Conservation (phyloP, 345 rosid species). For the Iberis pinnata region DNA sequence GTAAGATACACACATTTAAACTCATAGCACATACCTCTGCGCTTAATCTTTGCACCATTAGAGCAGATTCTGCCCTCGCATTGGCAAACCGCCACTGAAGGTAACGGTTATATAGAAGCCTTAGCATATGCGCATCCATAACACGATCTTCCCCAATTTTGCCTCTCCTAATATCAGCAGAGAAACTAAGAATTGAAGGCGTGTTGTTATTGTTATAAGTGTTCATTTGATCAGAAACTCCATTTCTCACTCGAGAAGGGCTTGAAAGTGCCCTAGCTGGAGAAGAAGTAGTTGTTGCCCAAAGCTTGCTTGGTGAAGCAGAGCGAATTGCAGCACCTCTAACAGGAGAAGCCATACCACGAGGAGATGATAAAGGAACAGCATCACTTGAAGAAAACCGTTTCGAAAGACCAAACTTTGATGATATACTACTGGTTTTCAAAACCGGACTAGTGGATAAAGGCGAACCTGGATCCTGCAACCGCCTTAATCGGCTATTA, state of each 20-base stretch:
- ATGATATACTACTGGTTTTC: constrained; percentile 43
- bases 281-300: constrained; percentile 44
- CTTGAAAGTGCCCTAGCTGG: constrained; percentile 31
- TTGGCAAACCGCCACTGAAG: constrained; percentile 87
- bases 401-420: constrained; percentile 63
- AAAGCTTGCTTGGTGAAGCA: constrained; percentile 41
- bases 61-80: constrained; percentile 72
- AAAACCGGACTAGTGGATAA: constrained; percentile 56
- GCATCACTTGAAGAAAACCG: constrained; percentile 59
- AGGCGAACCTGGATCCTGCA: constrained; percentile 88
- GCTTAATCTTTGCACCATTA: constrained; percentile 51
- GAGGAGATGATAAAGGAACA: constrained; percentile 52
- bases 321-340: constrained; percentile 44
- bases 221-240: constrained; percentile 39
- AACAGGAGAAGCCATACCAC: constrained; percentile 69
- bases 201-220: constrained; percentile 34
- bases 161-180: constrained; percentile 80
- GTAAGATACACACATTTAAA: constrained; percentile 4
- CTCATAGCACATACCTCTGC: constrained; percentile 59
- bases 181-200: constrained; percentile 67
- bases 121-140: constrained; percentile 68
- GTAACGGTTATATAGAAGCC: constrained; percentile 70
- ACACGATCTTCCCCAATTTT: constrained; percentile 66
- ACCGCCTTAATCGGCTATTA: constrained; percentile 79
- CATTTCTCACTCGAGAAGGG: constrained; percentile 52